Percentiles rank a stretch among this genome's conserved stretches.
These are phyloP conservation scores for Termitomyces heimii DNA, from an alignment of 768 basidiomycete species.

Conservation along the genomic window DNA sequence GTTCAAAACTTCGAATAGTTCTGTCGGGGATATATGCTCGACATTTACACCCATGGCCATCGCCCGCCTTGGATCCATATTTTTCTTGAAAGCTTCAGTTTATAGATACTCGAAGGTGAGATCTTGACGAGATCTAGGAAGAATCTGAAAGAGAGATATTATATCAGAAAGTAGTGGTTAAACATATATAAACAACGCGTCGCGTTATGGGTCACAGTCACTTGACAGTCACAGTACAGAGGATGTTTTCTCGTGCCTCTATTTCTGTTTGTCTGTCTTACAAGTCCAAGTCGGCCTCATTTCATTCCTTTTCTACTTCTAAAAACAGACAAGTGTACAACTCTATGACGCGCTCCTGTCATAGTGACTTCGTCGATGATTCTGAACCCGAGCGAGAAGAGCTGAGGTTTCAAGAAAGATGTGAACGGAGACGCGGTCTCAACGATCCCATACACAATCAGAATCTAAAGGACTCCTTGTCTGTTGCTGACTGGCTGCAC, in stretches of 20 bases:
- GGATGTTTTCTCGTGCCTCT: not conserved
- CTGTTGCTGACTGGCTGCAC: conserved; percentile 19
- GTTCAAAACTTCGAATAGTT: conserved; percentile 60
- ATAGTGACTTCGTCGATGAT: conserved; percentile 50
- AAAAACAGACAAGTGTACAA: not conserved
- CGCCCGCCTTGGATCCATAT: conserved; percentile 24
- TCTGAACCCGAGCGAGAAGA: conserved; percentile 66
- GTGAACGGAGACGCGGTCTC: conserved; percentile 2
- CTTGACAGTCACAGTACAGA: not conserved
- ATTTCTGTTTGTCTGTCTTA: not conserved
- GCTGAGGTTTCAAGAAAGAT: conserved; percentile 17
- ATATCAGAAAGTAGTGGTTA: conserved; percentile 2
- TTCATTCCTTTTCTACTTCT: not conserved
- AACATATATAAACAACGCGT: conserved; percentile 43
- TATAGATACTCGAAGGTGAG: not conserved
- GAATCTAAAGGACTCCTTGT: not conserved
- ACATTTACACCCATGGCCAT: conserved; percentile 26
- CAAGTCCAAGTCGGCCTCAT: not conserved
- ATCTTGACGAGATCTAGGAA: not conserved
- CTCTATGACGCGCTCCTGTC: conserved; percentile 1
- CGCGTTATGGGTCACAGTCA: conserved; percentile 22
- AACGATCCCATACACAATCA: not conserved
- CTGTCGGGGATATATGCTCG: conserved; percentile 48
- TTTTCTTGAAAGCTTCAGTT: not conserved
- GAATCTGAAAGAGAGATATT: too few relatives aligned